These are phyloP conservation scores for Candida nemodendra DNA, from an alignment of 805 yeast genomes.

Conservation along the genomic window DNA sequence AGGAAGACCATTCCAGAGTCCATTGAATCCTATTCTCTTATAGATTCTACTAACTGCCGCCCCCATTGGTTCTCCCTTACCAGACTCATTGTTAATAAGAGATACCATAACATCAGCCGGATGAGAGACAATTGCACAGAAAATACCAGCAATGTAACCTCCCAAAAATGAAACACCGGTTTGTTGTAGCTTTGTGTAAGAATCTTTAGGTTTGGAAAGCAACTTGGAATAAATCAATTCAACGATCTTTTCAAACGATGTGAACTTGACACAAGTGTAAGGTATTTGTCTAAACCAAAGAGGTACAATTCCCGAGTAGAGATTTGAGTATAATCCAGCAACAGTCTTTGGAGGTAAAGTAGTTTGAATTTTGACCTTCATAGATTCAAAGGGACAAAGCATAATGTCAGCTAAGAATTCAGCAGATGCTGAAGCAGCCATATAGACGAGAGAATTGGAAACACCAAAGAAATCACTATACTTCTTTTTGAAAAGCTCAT, in stretches of 20 bases:
- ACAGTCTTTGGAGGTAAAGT: constrained; percentile 81
- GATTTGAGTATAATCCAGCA: constrained; percentile 55
- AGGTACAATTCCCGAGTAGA: constrained; percentile 88
- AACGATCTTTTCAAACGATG: constrained; percentile 90
- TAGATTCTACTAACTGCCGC: constrained; percentile 74
- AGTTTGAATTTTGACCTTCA: constrained; percentile 92
- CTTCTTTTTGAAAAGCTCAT: constrained; percentile 83
- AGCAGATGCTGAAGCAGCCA: constrained; percentile 89
- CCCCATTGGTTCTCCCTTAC: constrained; percentile 62
- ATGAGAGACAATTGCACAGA: constrained; percentile 94
- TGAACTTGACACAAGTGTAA: constrained; percentile 97
- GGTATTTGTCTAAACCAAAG: constrained; percentile 97
- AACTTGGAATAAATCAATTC: constrained; percentile 64
- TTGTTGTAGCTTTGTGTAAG: constrained; percentile 73
- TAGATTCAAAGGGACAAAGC: constrained; percentile 92
- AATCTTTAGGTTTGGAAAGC: constrained; percentile 69
- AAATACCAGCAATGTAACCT: constrained; percentile 96
- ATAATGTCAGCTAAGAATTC: constrained; percentile 89
- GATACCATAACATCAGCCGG: constrained; percentile 99
- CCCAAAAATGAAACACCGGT: constrained; percentile 94
- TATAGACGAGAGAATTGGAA: constrained; percentile 68
- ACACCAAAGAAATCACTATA: constrained; percentile 70
- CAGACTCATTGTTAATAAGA: constrained; percentile 75
- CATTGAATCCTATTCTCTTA: constrained; percentile 77
- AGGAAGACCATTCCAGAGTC: constrained; percentile 93